These are phyloP conservation scores for Bipolaris zeicola DNA, from an alignment of 2,329 filamentous ascomycete species.

Conservation along the genomic window DNA sequence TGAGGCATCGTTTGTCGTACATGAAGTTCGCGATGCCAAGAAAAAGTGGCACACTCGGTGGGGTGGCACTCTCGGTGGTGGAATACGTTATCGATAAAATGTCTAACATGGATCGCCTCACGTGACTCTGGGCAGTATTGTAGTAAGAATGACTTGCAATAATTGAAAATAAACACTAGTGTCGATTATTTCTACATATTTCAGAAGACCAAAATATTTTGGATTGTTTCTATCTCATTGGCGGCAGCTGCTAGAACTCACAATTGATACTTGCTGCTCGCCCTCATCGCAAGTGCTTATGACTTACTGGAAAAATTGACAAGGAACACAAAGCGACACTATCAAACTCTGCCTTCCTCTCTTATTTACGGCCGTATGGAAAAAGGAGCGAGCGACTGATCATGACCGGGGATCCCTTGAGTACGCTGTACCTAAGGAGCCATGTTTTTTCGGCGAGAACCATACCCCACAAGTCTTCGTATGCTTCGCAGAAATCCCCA, in stretches of 20 bases:
- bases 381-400: background rate
- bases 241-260: too few relatives aligned
- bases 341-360: too few relatives aligned
- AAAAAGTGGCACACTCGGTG: too few relatives aligned
- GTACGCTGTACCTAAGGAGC: background rate
- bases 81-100: too few relatives aligned
- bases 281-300: background rate
- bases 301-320: background rate
- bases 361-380: background rate
- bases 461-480: background rate
- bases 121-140: background rate
- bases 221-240: too few relatives aligned
- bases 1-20: too few relatives aligned
- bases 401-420: background rate
- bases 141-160: background rate
- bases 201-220: too few relatives aligned
- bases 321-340: too few relatives aligned
- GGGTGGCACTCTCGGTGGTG: too few relatives aligned
- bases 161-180: too few relatives aligned
- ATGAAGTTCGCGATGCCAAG: too few relatives aligned
- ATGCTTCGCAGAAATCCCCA: background rate
- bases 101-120: background rate
- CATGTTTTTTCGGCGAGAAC: background rate
- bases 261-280: background rate
- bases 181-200: too few relatives aligned